Base-by-base conservation (phyloP, 2,329 filamentous ascomycete genomes). In the Neofusicoccum sp. region DNA sequence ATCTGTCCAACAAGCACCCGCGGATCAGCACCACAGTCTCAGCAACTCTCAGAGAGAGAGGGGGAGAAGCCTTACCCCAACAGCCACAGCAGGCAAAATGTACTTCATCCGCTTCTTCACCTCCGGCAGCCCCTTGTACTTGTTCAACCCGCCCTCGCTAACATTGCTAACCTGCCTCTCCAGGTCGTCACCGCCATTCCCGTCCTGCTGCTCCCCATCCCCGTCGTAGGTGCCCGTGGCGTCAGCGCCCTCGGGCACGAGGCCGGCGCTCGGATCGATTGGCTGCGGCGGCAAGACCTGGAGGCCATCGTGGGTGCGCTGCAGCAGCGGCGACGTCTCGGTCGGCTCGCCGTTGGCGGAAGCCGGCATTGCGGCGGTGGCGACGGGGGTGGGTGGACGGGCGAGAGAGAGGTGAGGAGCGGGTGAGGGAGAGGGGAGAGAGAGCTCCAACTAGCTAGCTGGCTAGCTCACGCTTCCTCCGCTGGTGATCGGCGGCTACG, bases 21-120 rank as follows among this genome's bases (percentile, higher is more conserved):
- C 4, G 14, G 12, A 64, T 39, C 22, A 45, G 60, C 34, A n/a
- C 16, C 64, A 52, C 16, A 8, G n/a, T 14, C 12, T 16, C n/a
- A 29, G 33, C 8, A 29, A 33, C 11, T 36, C 7, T 22, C 22
- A 31, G 52, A 6, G 43, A 29, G 34, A 6, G 48, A 29, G 41
- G 4, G 61, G 12, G n/a, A 48, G 6, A 43, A n/a, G 54, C 69
- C 82, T 73, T 78, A 87, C 84, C n/a, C 87, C 87, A 60, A 89
- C 82, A 7, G 82, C 84, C 50, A 89, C 75, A 1, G 87, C 85
- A 2, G 87, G 87, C 37, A 89, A 74, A 61, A 89, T 84, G 67
- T 84, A 84, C 62, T 80, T 81, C 71, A 89, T 74, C 58, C 77
- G 76, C 67, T 79, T 79, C 65, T 75, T 79, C 5, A 83, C 78